phyloP scores from a whole-genome alignment of 2,329 filamentous ascomycete species.

The Arthroderma sp. region DNA sequence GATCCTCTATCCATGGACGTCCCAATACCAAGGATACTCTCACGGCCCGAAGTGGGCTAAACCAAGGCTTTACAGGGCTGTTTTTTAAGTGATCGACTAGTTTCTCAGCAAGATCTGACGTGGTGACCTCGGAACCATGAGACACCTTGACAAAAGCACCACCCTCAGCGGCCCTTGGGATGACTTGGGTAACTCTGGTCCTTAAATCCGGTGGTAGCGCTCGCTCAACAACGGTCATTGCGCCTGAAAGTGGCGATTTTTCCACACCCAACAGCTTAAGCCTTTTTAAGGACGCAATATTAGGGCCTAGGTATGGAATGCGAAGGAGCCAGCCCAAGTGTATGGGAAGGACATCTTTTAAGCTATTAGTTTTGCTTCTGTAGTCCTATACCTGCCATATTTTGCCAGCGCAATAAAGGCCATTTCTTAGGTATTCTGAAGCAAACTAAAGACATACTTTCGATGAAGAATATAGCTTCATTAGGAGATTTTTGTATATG shows the following conservation, averaged over 20 bases:
- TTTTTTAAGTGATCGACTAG: slow-evolving; percentile 53
- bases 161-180: slow-evolving; percentile 79
- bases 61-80: slow-evolving; percentile 72
- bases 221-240: slow-evolving; percentile 41
- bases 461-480: slow-evolving; percentile 79
- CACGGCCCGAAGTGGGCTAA: slow-evolving; percentile 65
- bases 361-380: slow-evolving; percentile 3
- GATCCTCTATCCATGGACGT: slow-evolving; percentile 84
- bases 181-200: slow-evolving; percentile 63
- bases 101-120: slow-evolving; percentile 45
- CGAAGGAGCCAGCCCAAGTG: slow-evolving; percentile 53
- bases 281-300: slow-evolving; percentile 31
- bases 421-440: neutral
- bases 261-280: slow-evolving; percentile 41
- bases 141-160: slow-evolving; percentile 85
- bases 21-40: slow-evolving; percentile 63
- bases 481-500: slow-evolving; percentile 66
- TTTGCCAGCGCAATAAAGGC: no score
- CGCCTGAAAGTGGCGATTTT: slow-evolving; percentile 41
- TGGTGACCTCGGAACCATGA: slow-evolving; percentile 34
- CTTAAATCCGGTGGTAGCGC: slow-evolving; percentile 50
- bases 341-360: slow-evolving; percentile 66
- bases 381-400: no score
- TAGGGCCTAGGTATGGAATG: slow-evolving; percentile 35
- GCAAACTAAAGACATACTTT: slow-evolving; percentile 46